Evolutionary conservation across 768 basidiomycete genomes (phyloP), one percentile per base, ranked within the genome.

Genomic region (Pholiota molesta): DNA sequence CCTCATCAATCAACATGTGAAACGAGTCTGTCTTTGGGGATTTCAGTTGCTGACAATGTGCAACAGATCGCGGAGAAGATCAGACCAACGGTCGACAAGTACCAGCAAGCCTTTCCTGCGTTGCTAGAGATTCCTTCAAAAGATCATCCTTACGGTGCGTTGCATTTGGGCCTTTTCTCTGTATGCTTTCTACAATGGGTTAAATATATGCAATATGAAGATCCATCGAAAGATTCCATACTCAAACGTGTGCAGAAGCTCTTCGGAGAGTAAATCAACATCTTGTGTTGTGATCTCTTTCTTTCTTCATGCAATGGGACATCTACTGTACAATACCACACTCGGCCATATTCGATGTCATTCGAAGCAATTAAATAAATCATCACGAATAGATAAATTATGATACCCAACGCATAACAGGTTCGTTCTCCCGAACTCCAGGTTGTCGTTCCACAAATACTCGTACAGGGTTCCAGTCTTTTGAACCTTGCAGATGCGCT

Each of bases 111-210:
- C 0, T 99, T 99, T 79, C 97, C 97, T 21, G 95, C 97, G 0
- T 78, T 99, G 42, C 86, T 99, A 16, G 97, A 99, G 77, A 99
- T 99, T 64, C 97, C 97, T 26, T 95, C 94, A 59, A 99, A 99
- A 75, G 97, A 99, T 71, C 95, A 97, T 75, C 97, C 97, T 37
- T 99, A 99, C 69, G 96, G 97, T 97, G 57, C 61, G 85, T 77
- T 26, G 47, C 47, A 42, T 45, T 19, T 53, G 49, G 14, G 21
- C 10, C 26, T 35, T 28, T 42, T 28, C 16, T 11, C 19, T 10
- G 7, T 31, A 29, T 42, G 23, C 47, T 49, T 21, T 47, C 45
- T 47, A 11, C 19, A 37, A 16, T 11, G 21, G 47, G 26, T 11
- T 21, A n/a, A 26, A 21, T 26, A 21, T 28, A 10, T 8, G 19